These are phyloP conservation scores for Flammula alnicola DNA, from an alignment of 1,284 basidiomycete species.

Conservation along the genomic window DNA sequence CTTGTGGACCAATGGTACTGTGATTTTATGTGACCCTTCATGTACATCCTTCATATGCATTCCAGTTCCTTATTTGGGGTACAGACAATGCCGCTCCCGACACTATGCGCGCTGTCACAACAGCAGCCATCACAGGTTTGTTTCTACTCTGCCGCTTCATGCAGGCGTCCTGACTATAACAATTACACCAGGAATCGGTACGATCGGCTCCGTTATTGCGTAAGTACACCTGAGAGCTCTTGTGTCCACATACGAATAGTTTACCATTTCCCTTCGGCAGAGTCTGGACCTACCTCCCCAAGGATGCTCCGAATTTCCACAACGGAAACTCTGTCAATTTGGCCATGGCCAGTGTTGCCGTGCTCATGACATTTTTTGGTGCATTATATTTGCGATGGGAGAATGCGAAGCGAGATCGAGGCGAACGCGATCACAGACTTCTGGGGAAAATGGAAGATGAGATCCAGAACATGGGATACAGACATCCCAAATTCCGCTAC, in stretches of 20 bases:
- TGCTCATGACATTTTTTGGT: slow-evolving; percentile 35
- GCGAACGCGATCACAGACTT: slow-evolving; percentile 44
- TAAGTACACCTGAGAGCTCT: slow-evolving; percentile 22
- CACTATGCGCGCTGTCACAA: slow-evolving; percentile 44
- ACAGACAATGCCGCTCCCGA: slow-evolving; percentile 48
- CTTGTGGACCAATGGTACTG: slow-evolving; percentile 36
- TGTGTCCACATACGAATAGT: background rate
- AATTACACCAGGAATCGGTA: slow-evolving; percentile 36
- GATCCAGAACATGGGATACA: slow-evolving; percentile 44
- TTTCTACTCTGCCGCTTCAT: background rate
- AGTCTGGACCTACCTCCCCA: slow-evolving; percentile 45
- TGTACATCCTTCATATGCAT: background rate
- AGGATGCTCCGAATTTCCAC: slow-evolving; percentile 46
- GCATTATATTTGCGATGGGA: slow-evolving; percentile 43
- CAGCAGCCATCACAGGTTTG: slow-evolving; percentile 42
- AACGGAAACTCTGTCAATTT: slow-evolving; percentile 50
- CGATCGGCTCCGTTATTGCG: slow-evolving; percentile 46
- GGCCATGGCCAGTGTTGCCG: slow-evolving; percentile 36
- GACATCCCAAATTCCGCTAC: slow-evolving; percentile 48
- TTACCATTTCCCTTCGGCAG: too few species aligned
- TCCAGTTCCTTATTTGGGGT: slow-evolving; percentile 42
- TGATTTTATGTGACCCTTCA: background rate
- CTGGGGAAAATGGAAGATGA: slow-evolving; percentile 40
- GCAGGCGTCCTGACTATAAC: background rate
- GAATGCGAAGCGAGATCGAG: slow-evolving; percentile 44